Conservation (phyloP, 345 rosid genomes). For the Eucalyptus viminalis region DNA sequence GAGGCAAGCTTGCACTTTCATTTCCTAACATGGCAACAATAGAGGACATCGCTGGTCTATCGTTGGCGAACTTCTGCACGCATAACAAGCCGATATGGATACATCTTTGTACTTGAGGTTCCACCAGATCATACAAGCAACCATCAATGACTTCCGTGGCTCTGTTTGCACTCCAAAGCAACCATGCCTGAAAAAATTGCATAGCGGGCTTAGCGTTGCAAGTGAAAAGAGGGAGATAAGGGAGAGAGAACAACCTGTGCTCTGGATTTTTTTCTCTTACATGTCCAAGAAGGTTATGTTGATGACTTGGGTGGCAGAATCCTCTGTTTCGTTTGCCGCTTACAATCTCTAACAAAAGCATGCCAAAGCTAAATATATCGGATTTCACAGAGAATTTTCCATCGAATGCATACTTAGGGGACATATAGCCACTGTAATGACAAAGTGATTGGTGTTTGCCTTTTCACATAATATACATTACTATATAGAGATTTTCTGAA, state of each 20-base stretch:
- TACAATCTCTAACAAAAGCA: constrained; percentile 29
- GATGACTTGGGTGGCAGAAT: constrained; percentile 12
- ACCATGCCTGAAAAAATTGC: constrained; percentile 6
- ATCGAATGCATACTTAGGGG: not conserved
- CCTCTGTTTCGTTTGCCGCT: constrained; percentile 33
- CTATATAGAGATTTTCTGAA: not conserved
- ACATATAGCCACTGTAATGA: not conserved
- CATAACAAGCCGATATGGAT: constrained; percentile 11
- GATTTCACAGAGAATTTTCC: constrained; percentile 10
- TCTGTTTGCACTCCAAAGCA: constrained; percentile 3
- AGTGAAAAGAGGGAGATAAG: not conserved
- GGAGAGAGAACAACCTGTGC: not conserved
- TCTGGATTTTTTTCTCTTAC: not conserved
- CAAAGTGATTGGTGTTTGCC: not conserved
- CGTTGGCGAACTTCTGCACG: constrained; percentile 7
- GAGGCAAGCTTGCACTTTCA: not conserved
- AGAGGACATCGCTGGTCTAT: constrained; percentile 5
- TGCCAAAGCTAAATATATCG: constrained; percentile 37
- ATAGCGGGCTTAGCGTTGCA: not conserved
- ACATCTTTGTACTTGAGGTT: not conserved
- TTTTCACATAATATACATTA: not conserved
- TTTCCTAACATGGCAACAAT: constrained; percentile 4
- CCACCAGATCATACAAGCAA: not conserved
- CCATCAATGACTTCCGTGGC: not conserved
- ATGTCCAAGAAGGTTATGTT: constrained; percentile 5